These are phyloP conservation scores for Aspergillus sp. DNA, from an alignment of 2,329 filamentous ascomycete species.

Conservation along the genomic window DNA sequence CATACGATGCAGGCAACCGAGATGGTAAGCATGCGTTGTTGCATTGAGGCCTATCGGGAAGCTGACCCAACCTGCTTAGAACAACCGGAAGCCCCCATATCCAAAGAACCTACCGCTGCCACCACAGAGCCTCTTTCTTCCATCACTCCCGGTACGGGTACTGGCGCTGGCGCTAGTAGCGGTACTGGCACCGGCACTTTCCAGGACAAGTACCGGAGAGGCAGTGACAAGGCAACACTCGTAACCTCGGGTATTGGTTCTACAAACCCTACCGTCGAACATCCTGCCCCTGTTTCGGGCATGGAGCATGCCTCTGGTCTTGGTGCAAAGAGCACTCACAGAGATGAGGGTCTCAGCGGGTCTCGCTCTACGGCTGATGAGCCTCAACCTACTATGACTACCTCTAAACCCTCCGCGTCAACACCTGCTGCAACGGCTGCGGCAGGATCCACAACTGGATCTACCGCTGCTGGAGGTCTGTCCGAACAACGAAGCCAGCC, in stretches of 20 bases:
- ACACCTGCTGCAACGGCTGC: neutral
- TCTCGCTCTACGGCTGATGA: neutral
- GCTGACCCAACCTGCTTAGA: conserved; percentile 19
- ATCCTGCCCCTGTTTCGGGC: neutral
- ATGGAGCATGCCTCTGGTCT: neutral
- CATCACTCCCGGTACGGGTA: neutral
- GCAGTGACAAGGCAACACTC: neutral
- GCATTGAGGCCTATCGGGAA: neutral
- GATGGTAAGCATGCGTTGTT: neutral
- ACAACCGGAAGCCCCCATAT: conserved; percentile 26
- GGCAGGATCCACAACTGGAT: neutral
- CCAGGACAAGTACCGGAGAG: neutral
- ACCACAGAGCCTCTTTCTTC: conserved; percentile 19
- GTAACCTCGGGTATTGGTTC: conserved; percentile 7
- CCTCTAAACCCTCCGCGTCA: neutral
- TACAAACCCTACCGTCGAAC: conserved; percentile 9
- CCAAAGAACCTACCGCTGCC: conserved; percentile 24
- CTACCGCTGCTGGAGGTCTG: neutral
- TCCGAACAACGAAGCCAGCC: neutral
- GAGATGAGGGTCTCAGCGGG: neutral
- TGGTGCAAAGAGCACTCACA: neutral
- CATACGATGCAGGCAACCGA: conserved; percentile 61
- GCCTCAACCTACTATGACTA: neutral
- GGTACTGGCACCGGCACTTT: neutral
- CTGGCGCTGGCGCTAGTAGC: neutral